Evolutionary conservation across 148 eudicot species (phyloP), one percentile per base, ranked within the genome.

Genomic region (Chenopodium quinoa): DNA sequence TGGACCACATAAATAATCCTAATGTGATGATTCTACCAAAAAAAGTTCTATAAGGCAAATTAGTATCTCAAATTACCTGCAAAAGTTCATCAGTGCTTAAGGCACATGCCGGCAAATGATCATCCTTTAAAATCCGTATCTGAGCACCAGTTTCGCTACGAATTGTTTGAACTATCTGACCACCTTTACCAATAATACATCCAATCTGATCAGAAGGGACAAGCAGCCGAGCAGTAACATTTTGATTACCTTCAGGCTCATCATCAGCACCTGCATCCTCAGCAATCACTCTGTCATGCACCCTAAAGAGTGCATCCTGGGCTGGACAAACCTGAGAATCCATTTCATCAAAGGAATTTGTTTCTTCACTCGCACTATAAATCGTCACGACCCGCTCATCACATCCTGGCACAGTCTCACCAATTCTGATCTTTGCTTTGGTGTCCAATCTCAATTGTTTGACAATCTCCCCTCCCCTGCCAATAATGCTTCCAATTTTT

Each of bases 151-250:
- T 89, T 27, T 96, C 99, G 83, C 90, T 92, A 14, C 97, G 95
- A 58, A 96, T 94, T 72, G 66, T 86, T 75, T 94, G 97, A 76
- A 96, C 95, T 52, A 92, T 94, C 80, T 92, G 93, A 54, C 99
- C 99, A 67, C 99, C 99, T 90, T 96, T 96, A 76, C 99, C 99
- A 87, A 96, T 91, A 84, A 94, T 75, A 84, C 99, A 92, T 37
- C 99, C 98, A 84, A 96, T 96, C 86, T 96, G 99, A 94, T 96
- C 99, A 68, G 95, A 89, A 7, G 97, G 94, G 58, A 96, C 98
- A 73, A 96, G 91, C 83, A 96, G 89, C 62, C 95, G 86, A 25
- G 86, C 95, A 52, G 89, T 92, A 78, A 92, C 93, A 77, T 85
- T 86, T 25, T 87, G 91, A n/a, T 65, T 64, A 62, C 86, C 92